Evolutionary conservation across 139 green algal genomes (phyloP).

Genomic region (Micractinium conductrix): DNA sequence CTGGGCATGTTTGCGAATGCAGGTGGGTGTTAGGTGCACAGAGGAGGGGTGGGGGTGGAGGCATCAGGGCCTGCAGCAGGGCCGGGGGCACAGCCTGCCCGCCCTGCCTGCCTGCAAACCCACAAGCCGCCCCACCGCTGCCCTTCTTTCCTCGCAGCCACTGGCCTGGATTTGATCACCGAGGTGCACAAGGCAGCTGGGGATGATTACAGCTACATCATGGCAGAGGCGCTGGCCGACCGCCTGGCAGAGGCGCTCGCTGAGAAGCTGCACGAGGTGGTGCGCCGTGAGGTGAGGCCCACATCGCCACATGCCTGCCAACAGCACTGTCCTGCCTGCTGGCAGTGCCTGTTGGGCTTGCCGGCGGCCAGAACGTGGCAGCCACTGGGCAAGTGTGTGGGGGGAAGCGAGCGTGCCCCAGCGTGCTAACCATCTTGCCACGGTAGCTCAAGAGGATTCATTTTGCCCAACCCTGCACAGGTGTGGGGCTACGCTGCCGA

Average conservation of each 20-base stretch:
- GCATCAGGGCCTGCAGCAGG: too few species aligned
- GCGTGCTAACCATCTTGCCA: too few species aligned
- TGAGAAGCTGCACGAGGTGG: slow-evolving; percentile 93
- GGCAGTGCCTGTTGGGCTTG: too few species aligned
- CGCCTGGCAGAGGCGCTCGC: slow-evolving; percentile 97
- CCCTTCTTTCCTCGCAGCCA: slow-evolving; percentile 63
- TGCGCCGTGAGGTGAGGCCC: slow-evolving; percentile 88
- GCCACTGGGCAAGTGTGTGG: too few species aligned
- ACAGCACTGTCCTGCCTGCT: too few species aligned
- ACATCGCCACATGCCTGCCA: too few species aligned
- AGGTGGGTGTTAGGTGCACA: slow-evolving; percentile 2
- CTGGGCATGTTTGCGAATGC: slow-evolving; percentile 94
- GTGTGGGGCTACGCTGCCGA: slow-evolving; percentile 96
- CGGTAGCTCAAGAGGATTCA: too few species aligned
- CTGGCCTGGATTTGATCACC: slow-evolving; percentile 90
- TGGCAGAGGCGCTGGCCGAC: slow-evolving; percentile 97
- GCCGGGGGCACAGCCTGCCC: too few species aligned
- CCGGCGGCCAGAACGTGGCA: too few species aligned
- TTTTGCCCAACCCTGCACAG: too few species aligned
- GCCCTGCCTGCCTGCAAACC: neutral
- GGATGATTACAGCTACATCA: slow-evolving; percentile 97
- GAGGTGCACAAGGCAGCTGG: slow-evolving; percentile 74
- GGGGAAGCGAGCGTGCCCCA: too few species aligned
- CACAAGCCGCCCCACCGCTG: neutral
- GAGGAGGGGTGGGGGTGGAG: too few species aligned